Percentiles rank a stretch among this genome's conserved stretches.
These are phyloP conservation scores for Sphaceloma murrayae DNA, from an alignment of 2,329 filamentous ascomycete genomes.

Conservation along the genomic window DNA sequence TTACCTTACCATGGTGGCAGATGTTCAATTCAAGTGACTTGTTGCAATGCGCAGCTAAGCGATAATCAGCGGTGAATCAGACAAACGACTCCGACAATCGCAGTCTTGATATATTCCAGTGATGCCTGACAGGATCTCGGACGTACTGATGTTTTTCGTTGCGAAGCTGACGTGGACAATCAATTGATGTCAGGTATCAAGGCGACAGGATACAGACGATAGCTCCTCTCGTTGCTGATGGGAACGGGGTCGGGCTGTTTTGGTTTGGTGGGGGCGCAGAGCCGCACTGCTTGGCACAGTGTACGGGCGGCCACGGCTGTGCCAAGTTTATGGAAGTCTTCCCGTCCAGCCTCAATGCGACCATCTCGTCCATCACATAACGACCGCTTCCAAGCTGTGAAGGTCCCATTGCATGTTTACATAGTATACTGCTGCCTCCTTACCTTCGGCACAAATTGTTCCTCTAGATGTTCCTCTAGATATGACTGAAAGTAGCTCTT, in stretches of 20 bases:
- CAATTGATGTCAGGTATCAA: slow-evolving; percentile 14
- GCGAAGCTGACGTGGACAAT: slow-evolving; percentile 10
- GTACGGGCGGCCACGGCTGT: too few relatives aligned
- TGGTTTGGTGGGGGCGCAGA: not conserved
- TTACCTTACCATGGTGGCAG: slow-evolving; percentile 2
- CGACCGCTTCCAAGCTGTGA: too few relatives aligned
- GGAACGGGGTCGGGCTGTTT: slow-evolving; percentile 12
- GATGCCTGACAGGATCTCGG: slow-evolving; percentile 5
- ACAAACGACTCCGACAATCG: slow-evolving; percentile 2
- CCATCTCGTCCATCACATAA: too few relatives aligned
- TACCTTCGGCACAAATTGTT: not conserved
- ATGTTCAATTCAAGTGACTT: not conserved
- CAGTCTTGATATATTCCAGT: not conserved
- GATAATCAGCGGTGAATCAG: slow-evolving; percentile 16
- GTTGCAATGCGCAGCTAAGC: slow-evolving; percentile 9
- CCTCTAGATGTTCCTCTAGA: too few relatives aligned
- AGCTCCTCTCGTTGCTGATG: slow-evolving; percentile 14
- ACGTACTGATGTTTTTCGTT: not conserved
- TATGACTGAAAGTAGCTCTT: slow-evolving; percentile 3
- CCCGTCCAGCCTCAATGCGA: too few relatives aligned
- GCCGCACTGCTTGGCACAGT: slow-evolving; percentile 1
- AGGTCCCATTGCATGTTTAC: not conserved
- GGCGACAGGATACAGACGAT: slow-evolving; percentile 11
- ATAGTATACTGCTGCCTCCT: not conserved
- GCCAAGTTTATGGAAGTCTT: too few relatives aligned